Percentiles rank a stretch among this genome's conserved stretches.
Evolutionary conservation across 305 asterid species (phyloP).

Genomic region (Solanum chacoense): DNA sequence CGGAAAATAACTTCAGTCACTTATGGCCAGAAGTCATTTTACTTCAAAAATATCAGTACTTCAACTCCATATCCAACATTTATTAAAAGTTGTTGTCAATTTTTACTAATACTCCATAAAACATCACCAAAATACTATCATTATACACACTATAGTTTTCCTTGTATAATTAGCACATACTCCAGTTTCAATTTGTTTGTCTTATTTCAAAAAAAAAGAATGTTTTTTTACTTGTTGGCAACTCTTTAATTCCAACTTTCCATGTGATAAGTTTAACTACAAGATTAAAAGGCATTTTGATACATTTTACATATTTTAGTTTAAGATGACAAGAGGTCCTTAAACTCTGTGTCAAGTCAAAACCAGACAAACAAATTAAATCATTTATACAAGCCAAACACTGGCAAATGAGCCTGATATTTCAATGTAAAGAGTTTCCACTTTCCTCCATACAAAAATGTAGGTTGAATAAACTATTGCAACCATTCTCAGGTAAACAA

Average conservation of each 20-base stretch:
- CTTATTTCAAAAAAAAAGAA: not conserved
- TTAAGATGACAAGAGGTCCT: not conserved
- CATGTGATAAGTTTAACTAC: not conserved
- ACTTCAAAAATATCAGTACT: not conserved
- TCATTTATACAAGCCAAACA: not conserved
- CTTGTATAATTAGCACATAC: not conserved
- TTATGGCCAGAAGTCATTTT: not conserved
- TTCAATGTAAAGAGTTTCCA: not conserved
- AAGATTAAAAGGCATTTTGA: not conserved
- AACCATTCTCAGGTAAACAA: not conserved
- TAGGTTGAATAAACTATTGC: not conserved
- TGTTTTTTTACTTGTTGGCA: not conserved
- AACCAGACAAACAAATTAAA: not conserved
- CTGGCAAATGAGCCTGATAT: not conserved
- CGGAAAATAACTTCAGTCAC: not conserved
- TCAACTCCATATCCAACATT: not conserved
- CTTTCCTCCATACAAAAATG: not conserved
- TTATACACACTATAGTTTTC: not conserved
- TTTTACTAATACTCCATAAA: not conserved
- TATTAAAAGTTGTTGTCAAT: not conserved
- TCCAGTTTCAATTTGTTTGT: not conserved
- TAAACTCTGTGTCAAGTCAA: not conserved
- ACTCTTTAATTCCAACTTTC: not conserved
- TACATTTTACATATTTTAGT: not conserved
- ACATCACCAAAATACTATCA: not conserved